A percentile compares a stretch with the other conserved stretches of the same genome.
These are phyloP conservation scores for Rhodamnia argentea DNA, from an alignment of 345 rosid species.

Conservation along the genomic window DNA sequence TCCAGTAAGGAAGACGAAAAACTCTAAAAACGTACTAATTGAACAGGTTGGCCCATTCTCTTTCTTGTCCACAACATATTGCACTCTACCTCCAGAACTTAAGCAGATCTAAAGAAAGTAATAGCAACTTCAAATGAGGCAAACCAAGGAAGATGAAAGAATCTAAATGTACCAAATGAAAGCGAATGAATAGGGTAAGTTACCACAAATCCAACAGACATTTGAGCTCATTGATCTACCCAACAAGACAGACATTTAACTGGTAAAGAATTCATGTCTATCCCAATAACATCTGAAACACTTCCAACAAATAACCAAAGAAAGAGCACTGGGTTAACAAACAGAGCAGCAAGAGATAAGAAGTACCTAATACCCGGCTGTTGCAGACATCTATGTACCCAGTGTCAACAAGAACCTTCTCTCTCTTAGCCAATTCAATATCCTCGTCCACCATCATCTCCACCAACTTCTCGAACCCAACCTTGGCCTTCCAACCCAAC, in stretches of 20 bases:
- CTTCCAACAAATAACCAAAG: neutral
- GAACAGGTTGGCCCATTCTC: too few relatives aligned
- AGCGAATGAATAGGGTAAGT: too few relatives aligned
- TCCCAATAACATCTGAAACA: neutral
- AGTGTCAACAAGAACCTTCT: constrained; percentile 86
- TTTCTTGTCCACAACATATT: too few relatives aligned
- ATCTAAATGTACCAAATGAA: too few relatives aligned
- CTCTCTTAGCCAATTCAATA: constrained; percentile 66
- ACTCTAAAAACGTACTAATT: too few relatives aligned
- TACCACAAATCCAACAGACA: too few relatives aligned
- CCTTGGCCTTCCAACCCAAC: constrained; percentile 63
- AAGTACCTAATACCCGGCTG: constrained; percentile 18
- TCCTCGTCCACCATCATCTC: constrained; percentile 92
- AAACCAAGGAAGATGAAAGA: neutral
- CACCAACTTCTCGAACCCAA: constrained; percentile 68
- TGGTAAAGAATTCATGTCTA: neutral
- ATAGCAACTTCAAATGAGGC: neutral
- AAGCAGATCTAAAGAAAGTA: too few relatives aligned
- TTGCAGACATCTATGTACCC: constrained; percentile 66
- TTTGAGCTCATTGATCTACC: too few relatives aligned
- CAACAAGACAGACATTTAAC: too few relatives aligned
- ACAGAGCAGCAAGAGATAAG: neutral
- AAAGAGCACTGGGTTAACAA: too few relatives aligned
- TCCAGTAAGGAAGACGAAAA: too few relatives aligned
- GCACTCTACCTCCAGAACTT: too few relatives aligned